Conservation (phyloP, 768 basidiomycete genomes). For the Mycena polygramma region DNA sequence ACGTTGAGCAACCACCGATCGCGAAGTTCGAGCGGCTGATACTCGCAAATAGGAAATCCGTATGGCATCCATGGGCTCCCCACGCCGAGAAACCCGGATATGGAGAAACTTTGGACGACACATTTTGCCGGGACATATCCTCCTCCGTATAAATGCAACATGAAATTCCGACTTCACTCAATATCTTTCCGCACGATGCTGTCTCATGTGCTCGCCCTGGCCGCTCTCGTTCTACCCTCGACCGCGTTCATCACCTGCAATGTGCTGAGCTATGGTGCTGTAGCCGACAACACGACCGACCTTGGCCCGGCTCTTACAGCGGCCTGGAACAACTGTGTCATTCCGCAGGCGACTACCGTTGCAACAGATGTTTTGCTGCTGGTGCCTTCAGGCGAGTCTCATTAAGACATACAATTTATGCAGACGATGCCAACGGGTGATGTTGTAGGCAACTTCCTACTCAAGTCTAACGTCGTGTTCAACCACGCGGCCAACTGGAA, state of each 20-base stretch:
- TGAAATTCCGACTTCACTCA: background rate
- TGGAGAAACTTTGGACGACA: background rate
- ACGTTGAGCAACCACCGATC: background rate
- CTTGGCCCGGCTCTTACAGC: slow-evolving; percentile 41
- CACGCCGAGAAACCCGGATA: background rate
- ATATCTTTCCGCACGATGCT: background rate
- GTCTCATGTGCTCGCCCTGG: background rate
- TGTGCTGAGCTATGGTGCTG: slow-evolving; percentile 42
- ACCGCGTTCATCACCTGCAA: slow-evolving; percentile 40
- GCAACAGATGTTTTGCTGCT: slow-evolving; percentile 38
- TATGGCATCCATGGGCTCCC: background rate
- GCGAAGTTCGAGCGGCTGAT: background rate
- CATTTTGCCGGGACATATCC: slow-evolving; percentile 8
- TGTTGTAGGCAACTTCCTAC: slow-evolving; percentile 38
- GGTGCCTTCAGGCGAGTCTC: slow-evolving; percentile 35
- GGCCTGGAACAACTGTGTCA: slow-evolving; percentile 41
- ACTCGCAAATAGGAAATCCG: background rate
- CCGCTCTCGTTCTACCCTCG: background rate
- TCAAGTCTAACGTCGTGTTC: slow-evolving; percentile 37
- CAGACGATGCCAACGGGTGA: too few relatives aligned
- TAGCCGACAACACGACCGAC: slow-evolving; percentile 42
- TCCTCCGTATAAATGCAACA: background rate
- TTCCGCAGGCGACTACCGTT: slow-evolving; percentile 33
- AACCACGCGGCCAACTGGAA: slow-evolving; percentile 40
- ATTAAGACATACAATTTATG: too few relatives aligned